Conservation (phyloP, 1,284 basidiomycete species). For the Naganishia sp. region DNA sequence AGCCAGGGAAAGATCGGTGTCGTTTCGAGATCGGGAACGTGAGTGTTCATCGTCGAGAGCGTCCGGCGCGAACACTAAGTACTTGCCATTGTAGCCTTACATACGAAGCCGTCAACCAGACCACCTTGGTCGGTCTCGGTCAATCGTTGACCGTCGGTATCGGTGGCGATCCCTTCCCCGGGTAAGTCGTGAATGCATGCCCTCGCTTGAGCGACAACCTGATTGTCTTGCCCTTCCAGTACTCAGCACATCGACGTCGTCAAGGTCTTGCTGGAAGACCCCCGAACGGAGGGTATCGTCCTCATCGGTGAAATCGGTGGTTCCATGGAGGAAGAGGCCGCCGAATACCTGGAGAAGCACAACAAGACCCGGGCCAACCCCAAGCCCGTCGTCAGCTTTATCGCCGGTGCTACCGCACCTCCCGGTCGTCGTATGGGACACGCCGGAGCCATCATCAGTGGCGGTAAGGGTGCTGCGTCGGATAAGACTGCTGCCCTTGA, state of each 20-base stretch:
- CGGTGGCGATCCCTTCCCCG: slow-evolving; percentile 98
- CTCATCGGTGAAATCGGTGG: slow-evolving; percentile 99
- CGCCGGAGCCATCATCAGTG: slow-evolving; percentile 95
- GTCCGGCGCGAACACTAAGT: neutral
- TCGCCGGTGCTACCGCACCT: slow-evolving; percentile 95
- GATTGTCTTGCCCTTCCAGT: slow-evolving; percentile 37
- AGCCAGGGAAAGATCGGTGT: slow-evolving; percentile 93
- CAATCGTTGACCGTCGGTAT: slow-evolving; percentile 97
- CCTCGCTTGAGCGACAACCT: neutral
- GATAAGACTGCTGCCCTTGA: slow-evolving; percentile 96
- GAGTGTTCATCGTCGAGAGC: slow-evolving; percentile 28
- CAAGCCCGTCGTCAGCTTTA: slow-evolving; percentile 97
- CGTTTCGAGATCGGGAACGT: slow-evolving; percentile 92
- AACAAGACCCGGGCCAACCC: slow-evolving; percentile 85
- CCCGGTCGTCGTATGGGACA: slow-evolving; percentile 98
- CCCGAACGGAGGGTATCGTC: slow-evolving; percentile 91
- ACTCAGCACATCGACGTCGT: slow-evolving; percentile 94
- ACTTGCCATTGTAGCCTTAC: slow-evolving; percentile 42
- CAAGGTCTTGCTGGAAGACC: slow-evolving; percentile 94
- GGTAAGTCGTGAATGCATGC: slow-evolving; percentile 46
- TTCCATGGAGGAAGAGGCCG: slow-evolving; percentile 98
- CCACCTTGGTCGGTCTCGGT: slow-evolving; percentile 91
- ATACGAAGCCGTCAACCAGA: slow-evolving; percentile 60
- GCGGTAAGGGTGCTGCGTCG: slow-evolving; percentile 92
- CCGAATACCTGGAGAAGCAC: slow-evolving; percentile 88